A percentile compares a stretch with the other conserved stretches of the same genome.
These are phyloP conservation scores for Perilla frutescens DNA, from an alignment of 257 asterid genomes.

Conservation along the genomic window DNA sequence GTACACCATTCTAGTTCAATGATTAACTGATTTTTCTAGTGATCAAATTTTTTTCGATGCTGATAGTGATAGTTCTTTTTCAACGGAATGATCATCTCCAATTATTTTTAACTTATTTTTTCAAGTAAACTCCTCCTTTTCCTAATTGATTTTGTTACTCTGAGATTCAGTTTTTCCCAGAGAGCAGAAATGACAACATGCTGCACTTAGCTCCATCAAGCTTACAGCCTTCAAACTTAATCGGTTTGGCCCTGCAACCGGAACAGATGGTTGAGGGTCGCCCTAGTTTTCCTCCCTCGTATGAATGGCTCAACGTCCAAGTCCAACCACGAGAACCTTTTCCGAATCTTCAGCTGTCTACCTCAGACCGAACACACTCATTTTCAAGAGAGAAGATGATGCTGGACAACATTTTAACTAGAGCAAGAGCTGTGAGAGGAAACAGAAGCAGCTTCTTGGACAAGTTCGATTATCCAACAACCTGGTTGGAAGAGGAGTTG, in stretches of 20 bases:
- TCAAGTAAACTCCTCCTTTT: not conserved
- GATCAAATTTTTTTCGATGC: not conserved
- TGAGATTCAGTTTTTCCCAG: constrained; percentile 66
- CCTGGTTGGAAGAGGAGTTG: constrained; percentile 77
- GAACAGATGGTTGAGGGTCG: constrained; percentile 36
- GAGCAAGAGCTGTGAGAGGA: constrained; percentile 55
- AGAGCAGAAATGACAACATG: constrained; percentile 38
- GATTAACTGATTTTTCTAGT: not conserved
- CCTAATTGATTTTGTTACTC: constrained; percentile 16
- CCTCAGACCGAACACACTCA: constrained; percentile 46
- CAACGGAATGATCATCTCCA: not conserved
- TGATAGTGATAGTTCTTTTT: not conserved
- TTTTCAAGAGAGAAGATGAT: constrained; percentile 55
- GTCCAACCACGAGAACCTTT: constrained; percentile 48
- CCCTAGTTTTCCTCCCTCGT: constrained; percentile 32
- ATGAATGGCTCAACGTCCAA: constrained; percentile 43
- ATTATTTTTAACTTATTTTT: not conserved
- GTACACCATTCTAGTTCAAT: not conserved
- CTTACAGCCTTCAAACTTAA: constrained; percentile 43
- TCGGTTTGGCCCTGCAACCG: constrained; percentile 41
- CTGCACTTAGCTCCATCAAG: constrained; percentile 38
- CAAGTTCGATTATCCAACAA: constrained; percentile 46
- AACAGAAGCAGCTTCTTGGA: constrained; percentile 43
- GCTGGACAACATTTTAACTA: constrained; percentile 50
- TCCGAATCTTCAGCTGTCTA: constrained; percentile 37